Base-by-base conservation (phyloP, 78 protist species). In the Planoprotostelium fungivorum region DNA sequence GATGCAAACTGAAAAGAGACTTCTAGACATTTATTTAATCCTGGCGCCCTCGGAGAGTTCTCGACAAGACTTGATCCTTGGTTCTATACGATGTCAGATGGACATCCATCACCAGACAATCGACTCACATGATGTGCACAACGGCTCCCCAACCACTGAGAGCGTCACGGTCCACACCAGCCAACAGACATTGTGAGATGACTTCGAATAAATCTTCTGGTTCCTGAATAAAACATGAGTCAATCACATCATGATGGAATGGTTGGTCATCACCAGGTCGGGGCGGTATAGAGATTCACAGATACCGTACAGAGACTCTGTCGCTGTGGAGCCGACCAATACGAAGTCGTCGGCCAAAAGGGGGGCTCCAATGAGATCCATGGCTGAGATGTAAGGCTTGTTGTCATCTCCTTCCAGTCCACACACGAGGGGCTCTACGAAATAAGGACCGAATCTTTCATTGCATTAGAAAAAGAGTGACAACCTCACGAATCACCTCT, bases 111-210 rank as follows among this genome's bases (percentile, higher is more conserved):
- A 73, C 36, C 23, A 0, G 1, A 34, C 0, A 35, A 38, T 36
- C 23, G 5, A 89, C 94, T 85, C 88, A 94, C 96, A 98, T 90
- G 37, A 98, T 38, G 85, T 97, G 90, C 1, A 98, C 99, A 29
- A 91, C 86, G 29, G 95, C 98, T n/a, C 99, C 99, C 98, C 98
- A 98, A 36, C 99, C 99, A 37, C 96, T 83, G 73, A 96, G 36
- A 31, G 99, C 97, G 83, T 98, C 99, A 36, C 99, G 94, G 92
- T 98, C 99, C 25, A 91, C n/a, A 35, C 97, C 93, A 25, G 96
- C 35, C 63, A 97, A 31, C 88, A 98, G 88, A 23, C 97, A 95
- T 85, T 97, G 97, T 5, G 97, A 91, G 63, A 91, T 88, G 23
- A 94, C 90, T 87, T 97, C 98, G 63, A 97, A 97, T 83, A 97